phyloP scores from a whole-genome alignment of 257 asterid species.

The Haberlea rhodopensis region DNA sequence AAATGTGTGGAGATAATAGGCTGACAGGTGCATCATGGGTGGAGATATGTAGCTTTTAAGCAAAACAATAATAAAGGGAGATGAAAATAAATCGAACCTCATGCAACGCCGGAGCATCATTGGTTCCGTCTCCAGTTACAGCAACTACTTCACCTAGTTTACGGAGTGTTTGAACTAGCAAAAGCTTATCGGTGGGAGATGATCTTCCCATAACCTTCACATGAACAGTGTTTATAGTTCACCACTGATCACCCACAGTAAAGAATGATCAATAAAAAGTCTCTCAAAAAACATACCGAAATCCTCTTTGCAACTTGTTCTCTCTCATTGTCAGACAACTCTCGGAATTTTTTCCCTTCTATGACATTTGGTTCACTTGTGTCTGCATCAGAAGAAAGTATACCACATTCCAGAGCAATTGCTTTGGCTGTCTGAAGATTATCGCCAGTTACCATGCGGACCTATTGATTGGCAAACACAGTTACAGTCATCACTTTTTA shows the following conservation, averaged over 20 bases:
- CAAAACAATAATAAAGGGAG: conserved; percentile 9
- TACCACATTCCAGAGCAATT: conserved; percentile 89
- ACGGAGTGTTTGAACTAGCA: conserved; percentile 87
- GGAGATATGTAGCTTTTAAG: conserved; percentile 7
- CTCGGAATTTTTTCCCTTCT: conserved; percentile 84
- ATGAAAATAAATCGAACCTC: conserved; percentile 52
- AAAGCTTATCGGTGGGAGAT: conserved; percentile 92
- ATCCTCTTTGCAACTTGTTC: conserved; percentile 62
- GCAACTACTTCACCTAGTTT: conserved; percentile 90
- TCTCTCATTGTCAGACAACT: conserved; percentile 70
- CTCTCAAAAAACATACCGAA: conserved; percentile 43
- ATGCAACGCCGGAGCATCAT: conserved; percentile 96
- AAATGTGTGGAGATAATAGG: neutral
- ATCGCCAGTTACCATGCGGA: conserved; percentile 97
- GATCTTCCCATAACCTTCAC: conserved; percentile 90
- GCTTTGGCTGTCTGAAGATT: conserved; percentile 95
- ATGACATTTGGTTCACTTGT: conserved; percentile 57
- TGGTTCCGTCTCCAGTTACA: conserved; percentile 96
- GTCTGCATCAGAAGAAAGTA: conserved; percentile 61
- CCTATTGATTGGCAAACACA: conserved; percentile 44
- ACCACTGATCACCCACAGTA: neutral
- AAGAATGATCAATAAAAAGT: neutral
- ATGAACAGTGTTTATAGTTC: conserved; percentile 21
- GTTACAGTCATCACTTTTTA: conserved; percentile 3
- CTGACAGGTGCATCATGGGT: conserved; percentile 8